Base-by-base conservation (phyloP, 768 basidiomycete species). In the Mycena albidolilacea region DNA sequence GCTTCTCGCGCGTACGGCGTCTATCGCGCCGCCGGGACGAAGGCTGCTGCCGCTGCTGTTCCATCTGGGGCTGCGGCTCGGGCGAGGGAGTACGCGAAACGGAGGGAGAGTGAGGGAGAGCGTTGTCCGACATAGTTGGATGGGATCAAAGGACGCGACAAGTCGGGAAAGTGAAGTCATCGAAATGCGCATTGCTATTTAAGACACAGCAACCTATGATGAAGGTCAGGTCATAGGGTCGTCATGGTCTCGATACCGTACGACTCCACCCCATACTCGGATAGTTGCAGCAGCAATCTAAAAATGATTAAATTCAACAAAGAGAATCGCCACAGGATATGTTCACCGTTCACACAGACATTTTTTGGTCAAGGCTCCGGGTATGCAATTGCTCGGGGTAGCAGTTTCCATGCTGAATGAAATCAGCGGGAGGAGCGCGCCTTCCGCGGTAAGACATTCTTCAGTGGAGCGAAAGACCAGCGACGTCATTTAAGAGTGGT, bases 41-140 rank as follows among this genome's bases (percentile, higher is more conserved):
- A 14, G 43, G 10, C 30, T 14, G 30, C 57, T 38, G 43, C 23
- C 4, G 30, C 30, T n/a, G 61, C 44, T 48, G 61, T 21, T 23
- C 61, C 61, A 44, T 62, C 30, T 62, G 43, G 43, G 61, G 61
- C 17, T 62, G 46, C 17, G 46, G 46, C 46, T 48, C 61, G 44
- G 44, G 43, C 21, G 61, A 62, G 21, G 61, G 43, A 41, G 61
- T 46, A 11, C 43, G 61, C 9, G 60, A 62, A 37, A 17, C 14
- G 15, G 57, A 58, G 3, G 15, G 30, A 38, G 57, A 58, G 37
- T 30, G 8, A 19, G 57, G 35, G 37, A 35, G 57, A 58, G 57
- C 61, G 44, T 62, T 23, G 43, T 35, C 44, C 21, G 61, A 35
- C 61, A 48, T 23, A 41, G 44, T 44, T 43, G 30, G 59, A 48